Evolutionary conservation across 441 rosid genomes (phyloP), one percentile per base, ranked within the genome.

Genomic region (Pelargonium myrrhifolium): DNA sequence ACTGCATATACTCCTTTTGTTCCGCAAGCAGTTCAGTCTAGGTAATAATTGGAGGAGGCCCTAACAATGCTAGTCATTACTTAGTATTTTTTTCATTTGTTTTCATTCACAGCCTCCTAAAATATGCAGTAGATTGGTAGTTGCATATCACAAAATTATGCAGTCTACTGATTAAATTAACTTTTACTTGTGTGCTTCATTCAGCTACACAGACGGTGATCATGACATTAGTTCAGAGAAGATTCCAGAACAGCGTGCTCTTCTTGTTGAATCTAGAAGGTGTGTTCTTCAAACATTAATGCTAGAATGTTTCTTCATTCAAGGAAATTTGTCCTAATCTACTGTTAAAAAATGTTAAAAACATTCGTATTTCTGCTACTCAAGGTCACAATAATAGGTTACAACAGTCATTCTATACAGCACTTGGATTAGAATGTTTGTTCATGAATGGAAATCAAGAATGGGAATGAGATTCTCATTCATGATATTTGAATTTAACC

Each of bases 261-360:
- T 86, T 75, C 85, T 88, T 74, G 83, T 88, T 79, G 89, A 91
- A 82, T 87, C 97, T 18, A 87, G 80, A 81, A 91, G 96, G 99
- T 89, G 64, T 68, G 73, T 69, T 72, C 62, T 77, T 26, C 53
- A 51, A 3, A 6, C 28, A 4, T 9, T 22, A 20, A 8, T 56
- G 62, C 62, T 56, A 58, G 8, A 58, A 58, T 58, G 62, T 58
- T 22, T 6, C 61, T 58, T 10, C 62, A 0, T 22, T 21, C 35
- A 22, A 21, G 15, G 40, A 22, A 58, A 56, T 56, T 0, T 56
- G 28, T 56, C 15, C 61, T 58, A 10, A 45, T 10, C 53, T 10
- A 45, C 6, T 14, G 1, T 45, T 45, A 11, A 58, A 58, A 55
- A 58, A 11, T 3, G 22, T 14, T 15, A 49, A 21, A 21, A n/a